These are phyloP conservation scores for Apiospora hydei DNA, from an alignment of 2,329 filamentous ascomycete species.

Conservation along the genomic window DNA sequence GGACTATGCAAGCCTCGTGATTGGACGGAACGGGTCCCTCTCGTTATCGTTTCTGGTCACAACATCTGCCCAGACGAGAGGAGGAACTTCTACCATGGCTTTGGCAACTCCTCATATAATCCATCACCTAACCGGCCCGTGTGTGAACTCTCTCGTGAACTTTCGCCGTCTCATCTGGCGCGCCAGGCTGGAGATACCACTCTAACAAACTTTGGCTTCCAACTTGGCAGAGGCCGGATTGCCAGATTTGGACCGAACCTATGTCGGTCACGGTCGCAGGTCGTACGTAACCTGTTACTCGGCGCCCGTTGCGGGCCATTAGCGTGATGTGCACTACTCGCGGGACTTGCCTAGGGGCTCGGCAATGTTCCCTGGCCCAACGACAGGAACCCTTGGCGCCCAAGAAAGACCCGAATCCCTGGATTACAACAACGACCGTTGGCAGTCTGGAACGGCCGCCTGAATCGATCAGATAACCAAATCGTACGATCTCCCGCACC, in stretches of 20 bases:
- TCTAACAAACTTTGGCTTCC: not conserved
- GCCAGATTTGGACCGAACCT: too few relatives aligned
- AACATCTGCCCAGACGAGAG: not conserved
- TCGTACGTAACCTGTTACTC: not conserved
- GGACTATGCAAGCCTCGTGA: not conserved
- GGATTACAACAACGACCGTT: not conserved
- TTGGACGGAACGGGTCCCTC: not conserved
- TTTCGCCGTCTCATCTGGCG: not conserved
- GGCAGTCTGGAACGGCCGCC: not conserved
- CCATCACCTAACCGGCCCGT: not conserved
- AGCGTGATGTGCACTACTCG: not conserved
- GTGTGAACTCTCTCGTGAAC: not conserved
- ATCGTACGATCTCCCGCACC: not conserved
- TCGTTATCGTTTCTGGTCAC: not conserved
- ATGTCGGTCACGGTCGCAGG: not conserved
- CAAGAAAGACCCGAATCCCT: not conserved
- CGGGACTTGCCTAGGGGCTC: not conserved
- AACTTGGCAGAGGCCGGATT: not conserved
- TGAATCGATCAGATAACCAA: not conserved
- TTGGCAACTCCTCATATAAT: too few relatives aligned
- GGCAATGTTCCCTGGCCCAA: not conserved
- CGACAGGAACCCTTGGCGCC: not conserved
- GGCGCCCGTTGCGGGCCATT: too few relatives aligned
- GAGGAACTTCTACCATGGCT: not conserved
- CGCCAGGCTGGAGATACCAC: not conserved